A percentile compares a stretch with the other conserved stretches of the same genome.
phyloP scores from a whole-genome alignment of 352 stramenopile genomes.

The Pythium dissimile region DNA sequence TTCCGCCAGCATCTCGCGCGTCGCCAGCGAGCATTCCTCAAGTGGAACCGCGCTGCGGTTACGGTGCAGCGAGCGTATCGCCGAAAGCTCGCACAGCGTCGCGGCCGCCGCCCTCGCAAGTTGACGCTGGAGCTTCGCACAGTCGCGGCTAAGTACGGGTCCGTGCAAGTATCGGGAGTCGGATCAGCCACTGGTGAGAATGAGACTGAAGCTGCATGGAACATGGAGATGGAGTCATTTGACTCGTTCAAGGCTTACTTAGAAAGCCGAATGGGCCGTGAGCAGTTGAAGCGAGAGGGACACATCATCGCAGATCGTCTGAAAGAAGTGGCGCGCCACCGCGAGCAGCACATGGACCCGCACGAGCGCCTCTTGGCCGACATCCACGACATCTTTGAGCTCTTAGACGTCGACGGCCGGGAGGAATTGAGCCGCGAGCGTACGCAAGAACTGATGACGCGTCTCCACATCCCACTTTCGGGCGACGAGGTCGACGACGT shows the following conservation, averaged over 20 bases:
- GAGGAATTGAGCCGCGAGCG: constrained; percentile 48
- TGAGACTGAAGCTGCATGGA: constrained; percentile 22
- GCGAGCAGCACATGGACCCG: constrained; percentile 27
- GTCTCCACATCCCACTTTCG: constrained; percentile 55
- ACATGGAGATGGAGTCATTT: constrained; percentile 55
- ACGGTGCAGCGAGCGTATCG: constrained; percentile 64
- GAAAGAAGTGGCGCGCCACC: constrained; percentile 36
- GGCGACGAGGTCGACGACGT: constrained; percentile 56
- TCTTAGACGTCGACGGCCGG: constrained; percentile 47
- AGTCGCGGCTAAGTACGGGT: constrained; percentile 39
- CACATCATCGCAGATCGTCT: constrained; percentile 33
- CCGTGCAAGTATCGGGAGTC: constrained; percentile 4
- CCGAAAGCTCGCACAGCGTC: constrained; percentile 32
- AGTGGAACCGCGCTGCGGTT: constrained; percentile 43
- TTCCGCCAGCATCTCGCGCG: constrained; percentile 66
- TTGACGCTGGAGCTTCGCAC: constrained; percentile 47
- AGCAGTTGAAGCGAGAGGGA: constrained; percentile 54
- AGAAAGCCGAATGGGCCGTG: constrained; percentile 36
- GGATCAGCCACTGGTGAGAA: neutral
- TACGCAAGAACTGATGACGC: constrained; percentile 44
- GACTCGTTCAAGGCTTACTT: constrained; percentile 55
- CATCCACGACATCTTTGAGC: constrained; percentile 63
- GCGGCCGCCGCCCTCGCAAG: constrained; percentile 32
- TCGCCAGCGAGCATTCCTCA: constrained; percentile 39
- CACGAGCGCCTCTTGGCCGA: constrained; percentile 53